Evolutionary conservation across 1,139 yeast genomes (phyloP), one percentile per base, ranked within the genome.

Genomic region (Sugiyamaella grinbergsii): DNA sequence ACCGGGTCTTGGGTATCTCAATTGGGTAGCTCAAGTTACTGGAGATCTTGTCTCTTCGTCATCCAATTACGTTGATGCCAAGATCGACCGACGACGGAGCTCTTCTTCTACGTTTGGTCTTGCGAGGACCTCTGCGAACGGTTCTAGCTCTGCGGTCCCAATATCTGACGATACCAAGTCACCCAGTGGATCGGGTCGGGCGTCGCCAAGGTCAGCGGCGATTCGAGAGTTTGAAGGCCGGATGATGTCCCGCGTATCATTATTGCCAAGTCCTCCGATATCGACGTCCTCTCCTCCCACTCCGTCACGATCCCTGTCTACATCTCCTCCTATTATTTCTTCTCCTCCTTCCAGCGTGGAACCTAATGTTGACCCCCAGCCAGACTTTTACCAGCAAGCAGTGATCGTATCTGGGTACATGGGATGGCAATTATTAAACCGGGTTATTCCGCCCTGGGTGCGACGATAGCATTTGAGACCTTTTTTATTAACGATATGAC

Each of bases 351-450:
- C 6, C 26, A n/a, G 18, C 4, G 22, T 7, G 24, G 32, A 24
- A 24, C 37, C 22, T 5, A 10, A 20, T 23, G 24, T 36, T 26
- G 34, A 37, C 11, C 48, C 44, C 5, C 53, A 47, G 16, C 59
- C 58, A 2, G 61, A 58, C 38, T 53, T 60, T 26, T 59, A 58
- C 51, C 60, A 60, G 32, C 63, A 60, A 37, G 60, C 57, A 10
- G 57, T 51, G 20, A 54, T 59, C 7, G 62, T 60, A 3, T 56
- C 62, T 4, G 63, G 63, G 2, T 60, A 60, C 47, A 47, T 60
- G 52, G 63, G 63, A 7, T 58, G 62, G 62, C 54, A 52, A 43
- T 46, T 60, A 7, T 47, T 60, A 50, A 58, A 51, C 51, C 49
- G 47, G 20, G 51, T 58, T 22, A 36, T 50, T 16, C 52, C 58